Base-by-base conservation (phyloP, 1,139 yeast species). In the Dujonia santamariae region DNA sequence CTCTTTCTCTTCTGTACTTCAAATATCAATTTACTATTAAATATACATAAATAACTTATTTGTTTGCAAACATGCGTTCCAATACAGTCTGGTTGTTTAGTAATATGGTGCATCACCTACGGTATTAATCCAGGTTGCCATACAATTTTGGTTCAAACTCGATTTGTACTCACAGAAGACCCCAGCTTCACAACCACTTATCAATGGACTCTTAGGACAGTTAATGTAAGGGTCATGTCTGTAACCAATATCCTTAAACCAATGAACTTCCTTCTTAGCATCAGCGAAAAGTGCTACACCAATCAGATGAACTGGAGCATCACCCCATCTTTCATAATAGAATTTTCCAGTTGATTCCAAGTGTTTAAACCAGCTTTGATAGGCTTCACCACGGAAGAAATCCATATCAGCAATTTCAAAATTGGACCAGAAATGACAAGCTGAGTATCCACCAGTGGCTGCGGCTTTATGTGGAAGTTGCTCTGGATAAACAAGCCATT, bases 311-410 rank as follows among this genome's bases (percentile, higher is more conserved):
- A 85, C 90, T 0, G 95, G 95, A 0, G 95, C 95, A 58, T 85
- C 96, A 1, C 96, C 96, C 95, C 95, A 85, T 38, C 95, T 60
- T 54, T 86, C 95, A 48, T 85, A 85, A 53, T 84, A 86, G 50
- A 85, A 85, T 3, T 88, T 88, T 11, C 95, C 95, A 0, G 79
- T 59, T 4, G 66, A 45, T 43, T 86, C 95, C 27, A 86, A 62
- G 50, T 69, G 60, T 32, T 81, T 66, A 43, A 81, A 76, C 80
- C 85, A 86, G 14, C 65, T 62, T 27, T 64, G 61, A 53, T 86
- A 86, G 1, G 85, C 77, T 41, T 81, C 78, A 15, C 72, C 60
- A 28, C 95, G 62, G 61, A 69, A 85, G 47, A 86, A 86, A 45
- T 85, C 87, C 82, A 86, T 74, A 47, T 84, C 82, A 16, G 81